Conservation (phyloP, 2,329 filamentous ascomycete species). For the Exophiala aquamarina region DNA sequence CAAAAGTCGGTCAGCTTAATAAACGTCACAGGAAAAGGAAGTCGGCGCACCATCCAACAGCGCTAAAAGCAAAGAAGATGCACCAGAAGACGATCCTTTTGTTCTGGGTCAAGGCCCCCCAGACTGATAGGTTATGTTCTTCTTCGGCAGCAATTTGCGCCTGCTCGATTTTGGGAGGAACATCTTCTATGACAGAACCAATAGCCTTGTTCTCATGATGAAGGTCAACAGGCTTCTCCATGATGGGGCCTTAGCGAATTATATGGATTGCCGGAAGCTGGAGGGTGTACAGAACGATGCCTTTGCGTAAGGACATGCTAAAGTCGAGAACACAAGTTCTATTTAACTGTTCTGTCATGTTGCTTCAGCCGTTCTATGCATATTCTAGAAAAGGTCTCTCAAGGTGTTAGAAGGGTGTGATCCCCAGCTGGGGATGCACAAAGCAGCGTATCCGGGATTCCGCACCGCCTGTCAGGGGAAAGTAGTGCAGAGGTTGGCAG, state of each 20-base stretch:
- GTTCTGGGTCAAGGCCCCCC: conserved; percentile 22
- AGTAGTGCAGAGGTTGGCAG: background rate
- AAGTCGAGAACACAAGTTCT: background rate
- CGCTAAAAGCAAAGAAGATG: conserved; percentile 28
- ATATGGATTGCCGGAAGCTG: background rate
- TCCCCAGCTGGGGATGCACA: background rate
- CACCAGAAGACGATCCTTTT: conserved; percentile 25
- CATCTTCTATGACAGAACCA: conserved; percentile 12
- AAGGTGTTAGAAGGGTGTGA: background rate
- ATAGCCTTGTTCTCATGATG: conserved; percentile 5
- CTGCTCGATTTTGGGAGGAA: conserved; percentile 17
- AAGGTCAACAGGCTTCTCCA: conserved; percentile 9
- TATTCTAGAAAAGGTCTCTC: too few species aligned
- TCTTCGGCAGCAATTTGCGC: conserved; percentile 18
- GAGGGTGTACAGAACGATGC: background rate
- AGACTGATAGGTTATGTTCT: conserved; percentile 23
- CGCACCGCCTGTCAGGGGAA: background rate
- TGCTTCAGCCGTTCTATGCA: too few species aligned
- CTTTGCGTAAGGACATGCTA: background rate
- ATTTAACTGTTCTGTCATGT: too few species aligned
- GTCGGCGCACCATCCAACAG: conserved; percentile 25
- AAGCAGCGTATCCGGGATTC: background rate
- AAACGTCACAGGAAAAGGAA: background rate
- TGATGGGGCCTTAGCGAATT: background rate
- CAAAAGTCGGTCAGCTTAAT: conserved; percentile 11